Evolutionary conservation across 768 basidiomycete genomes (phyloP), one percentile per base, ranked within the genome.

Genomic region (Tricholoma terreum): DNA sequence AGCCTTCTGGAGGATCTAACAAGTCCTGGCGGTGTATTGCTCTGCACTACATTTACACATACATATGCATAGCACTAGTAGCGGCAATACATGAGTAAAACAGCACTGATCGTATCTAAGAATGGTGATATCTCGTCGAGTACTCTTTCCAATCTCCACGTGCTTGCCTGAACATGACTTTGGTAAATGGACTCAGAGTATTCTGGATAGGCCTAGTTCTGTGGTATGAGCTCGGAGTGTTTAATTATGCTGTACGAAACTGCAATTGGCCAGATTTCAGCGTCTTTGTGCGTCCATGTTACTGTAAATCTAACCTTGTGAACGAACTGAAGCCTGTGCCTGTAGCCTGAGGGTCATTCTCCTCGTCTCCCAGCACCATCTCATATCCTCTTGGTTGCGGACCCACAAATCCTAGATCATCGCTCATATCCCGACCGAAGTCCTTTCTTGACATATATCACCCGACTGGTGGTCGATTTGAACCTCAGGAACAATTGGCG

Each of bases 401-500:
- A 97, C 72, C 90, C 94, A 0, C 94, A 96, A 71, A 83, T 96
- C 24, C 79, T 92, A 45, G 87, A 94, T 69, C 78, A 79, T 48
- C 76, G 80, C 43, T 90, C 90, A 3, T 94, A 94, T 68, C 85
- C 86, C 9, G 82, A 73, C 36, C 81, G 89, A 5, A 67, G 75
- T 4, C 65, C 77, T 21, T 70, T 82, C 65, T 69, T 90, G 21
- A 82, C 84, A 55, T 79, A 78, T 54, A 63, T 92, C 5, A 81
- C 82, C 14, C 86, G 84, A 62, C 65, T 84, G 58, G 68, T 93
- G 52, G 86, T 90, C 51, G 91, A 96, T 74, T 76, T 90, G 58
- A 92, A 92, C 68, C 75, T 96, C 56, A 82, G 90, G 46, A 95
- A 93, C 73, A 88, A 80, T 65, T 97, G 94, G 94, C 79, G 80